A percentile compares a stretch with the other conserved stretches of the same genome.
phyloP scores from a whole-genome alignment of 148 eudicot genomes.

The Heliosperma pusillum region DNA sequence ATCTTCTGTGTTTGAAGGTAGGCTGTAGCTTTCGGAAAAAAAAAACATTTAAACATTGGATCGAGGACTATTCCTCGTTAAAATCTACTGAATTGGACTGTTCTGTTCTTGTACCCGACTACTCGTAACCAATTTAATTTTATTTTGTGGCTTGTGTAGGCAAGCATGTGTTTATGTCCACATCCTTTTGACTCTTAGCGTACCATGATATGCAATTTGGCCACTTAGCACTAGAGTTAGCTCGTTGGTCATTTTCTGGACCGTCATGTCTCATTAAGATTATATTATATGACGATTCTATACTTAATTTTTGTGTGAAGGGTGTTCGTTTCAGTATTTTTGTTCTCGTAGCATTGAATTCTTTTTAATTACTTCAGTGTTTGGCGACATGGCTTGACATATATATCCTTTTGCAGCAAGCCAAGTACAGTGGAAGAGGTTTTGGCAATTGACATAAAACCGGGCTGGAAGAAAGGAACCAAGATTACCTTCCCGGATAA shows the following conservation, averaged over 20 bases:
- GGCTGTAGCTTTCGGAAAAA: conserved; percentile 7
- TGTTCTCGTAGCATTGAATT: not conserved
- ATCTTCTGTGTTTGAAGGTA: not conserved
- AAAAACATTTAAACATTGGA: not conserved
- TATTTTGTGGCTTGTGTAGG: not conserved
- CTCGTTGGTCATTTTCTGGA: not conserved
- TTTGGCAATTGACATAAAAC: conserved; percentile 62
- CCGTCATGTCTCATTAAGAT: conserved; percentile 6
- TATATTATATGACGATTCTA: no score
- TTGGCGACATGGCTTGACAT: not conserved
- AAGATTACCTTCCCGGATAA: conserved; percentile 86
- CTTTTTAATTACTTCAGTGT: not conserved
- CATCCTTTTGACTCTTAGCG: conserved; percentile 9
- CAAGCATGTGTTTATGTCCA: conserved; percentile 15
- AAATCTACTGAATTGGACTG: conserved; percentile 9
- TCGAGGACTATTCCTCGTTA: not conserved
- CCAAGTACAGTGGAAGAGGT: conserved; percentile 76
- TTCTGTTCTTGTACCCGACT: not conserved
- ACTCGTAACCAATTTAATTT: conserved; percentile 4
- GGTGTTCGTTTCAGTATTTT: no score
- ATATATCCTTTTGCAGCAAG: conserved; percentile 44
- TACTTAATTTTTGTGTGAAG: no score
- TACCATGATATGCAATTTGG: not conserved
- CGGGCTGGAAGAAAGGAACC: conserved; percentile 93
- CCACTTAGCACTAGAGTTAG: not conserved